Evolutionary conservation across 2,329 filamentous ascomycete genomes (phyloP).

Genomic region (Fusarium euwallaceae): DNA sequence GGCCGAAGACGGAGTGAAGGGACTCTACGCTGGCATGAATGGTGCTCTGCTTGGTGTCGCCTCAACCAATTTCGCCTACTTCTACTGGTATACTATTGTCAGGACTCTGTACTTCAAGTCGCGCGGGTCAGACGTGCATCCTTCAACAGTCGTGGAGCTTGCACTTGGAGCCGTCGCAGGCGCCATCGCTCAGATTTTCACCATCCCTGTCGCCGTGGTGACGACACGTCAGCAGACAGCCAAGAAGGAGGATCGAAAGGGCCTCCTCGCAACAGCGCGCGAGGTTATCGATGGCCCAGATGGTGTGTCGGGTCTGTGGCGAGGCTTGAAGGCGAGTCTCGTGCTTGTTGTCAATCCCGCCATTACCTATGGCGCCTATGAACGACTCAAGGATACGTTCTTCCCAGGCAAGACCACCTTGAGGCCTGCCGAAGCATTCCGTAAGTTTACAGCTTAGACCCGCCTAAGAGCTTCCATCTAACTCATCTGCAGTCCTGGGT

Average conservation of each 20-base stretch:
- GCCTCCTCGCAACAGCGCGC: constrained; percentile 85
- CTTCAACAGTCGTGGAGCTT: constrained; percentile 86
- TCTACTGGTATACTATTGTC: constrained; percentile 97
- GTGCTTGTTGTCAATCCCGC: constrained; percentile 96
- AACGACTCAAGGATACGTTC: constrained; percentile 82
- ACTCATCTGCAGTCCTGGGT: constrained; percentile 76
- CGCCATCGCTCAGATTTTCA: constrained; percentile 93
- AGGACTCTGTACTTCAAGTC: constrained; percentile 81
- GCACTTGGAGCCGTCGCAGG: constrained; percentile 88
- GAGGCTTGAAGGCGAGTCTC: constrained; percentile 93
- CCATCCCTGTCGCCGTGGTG: constrained; percentile 94
- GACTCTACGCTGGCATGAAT: constrained; percentile 90
- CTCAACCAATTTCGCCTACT: constrained; percentile 99
- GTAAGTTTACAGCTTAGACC: constrained; percentile 67
- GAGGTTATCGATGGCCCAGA: constrained; percentile 94
- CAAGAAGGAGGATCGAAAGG: constrained; percentile 84
- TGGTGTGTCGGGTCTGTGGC: constrained; percentile 90
- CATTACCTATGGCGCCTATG: constrained; percentile 97
- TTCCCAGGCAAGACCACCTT: constrained; percentile 83
- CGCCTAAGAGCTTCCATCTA: constrained; percentile 8
- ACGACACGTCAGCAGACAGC: constrained; percentile 98
- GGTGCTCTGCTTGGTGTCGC: constrained; percentile 92
- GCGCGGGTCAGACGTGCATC: constrained; percentile 64
- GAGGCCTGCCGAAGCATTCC: constrained; percentile 88
- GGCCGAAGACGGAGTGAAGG: constrained; percentile 81